phyloP scores from a whole-genome alignment of 2,329 filamentous ascomycete species.

The Cercospora zeina region DNA sequence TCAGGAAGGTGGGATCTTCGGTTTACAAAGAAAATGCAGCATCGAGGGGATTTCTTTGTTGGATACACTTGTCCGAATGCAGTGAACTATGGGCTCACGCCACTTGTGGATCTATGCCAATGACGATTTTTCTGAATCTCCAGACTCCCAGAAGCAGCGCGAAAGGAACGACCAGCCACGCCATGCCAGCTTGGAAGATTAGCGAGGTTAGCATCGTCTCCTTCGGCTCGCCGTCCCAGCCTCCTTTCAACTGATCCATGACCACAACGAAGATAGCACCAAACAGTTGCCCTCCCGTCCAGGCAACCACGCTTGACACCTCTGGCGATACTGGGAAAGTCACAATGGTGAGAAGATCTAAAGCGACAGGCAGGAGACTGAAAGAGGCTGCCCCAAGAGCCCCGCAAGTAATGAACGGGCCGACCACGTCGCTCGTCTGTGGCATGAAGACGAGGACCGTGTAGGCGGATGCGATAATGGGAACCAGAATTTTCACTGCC shows the following conservation, averaged over 20 bases:
- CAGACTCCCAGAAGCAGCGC: slow-evolving; percentile 26
- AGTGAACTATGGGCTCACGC: not conserved
- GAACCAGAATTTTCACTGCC: slow-evolving; percentile 71
- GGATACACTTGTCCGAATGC: not conserved
- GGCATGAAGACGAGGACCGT: slow-evolving; percentile 82
- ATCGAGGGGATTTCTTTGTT: not conserved
- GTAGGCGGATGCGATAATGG: slow-evolving; percentile 67
- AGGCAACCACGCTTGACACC: slow-evolving; percentile 78
- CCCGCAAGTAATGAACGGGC: slow-evolving; percentile 73
- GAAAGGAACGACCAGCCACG: slow-evolving; percentile 61
- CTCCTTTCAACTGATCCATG: slow-evolving; percentile 69
- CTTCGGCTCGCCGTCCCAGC: slow-evolving; percentile 38
- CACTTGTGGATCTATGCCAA: slow-evolving; percentile 3
- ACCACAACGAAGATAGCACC: slow-evolving; percentile 83
- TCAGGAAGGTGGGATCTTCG: not conserved
- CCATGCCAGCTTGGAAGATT: slow-evolving; percentile 75
- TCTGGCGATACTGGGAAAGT: slow-evolving; percentile 85
- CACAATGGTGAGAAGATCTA: slow-evolving; percentile 85
- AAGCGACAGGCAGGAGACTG: slow-evolving; percentile 74
- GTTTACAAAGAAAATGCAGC: not conserved
- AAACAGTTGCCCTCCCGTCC: slow-evolving; percentile 81
- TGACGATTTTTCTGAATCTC: slow-evolving; percentile 38
- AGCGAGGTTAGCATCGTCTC: slow-evolving; percentile 72
- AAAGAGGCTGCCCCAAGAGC: slow-evolving; percentile 80
- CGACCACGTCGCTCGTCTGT: slow-evolving; percentile 58